A percentile compares a stretch with the other conserved stretches of the same genome.
phyloP scores from a whole-genome alignment of 2,329 filamentous ascomycete species.

The Exophiala calicioides region DNA sequence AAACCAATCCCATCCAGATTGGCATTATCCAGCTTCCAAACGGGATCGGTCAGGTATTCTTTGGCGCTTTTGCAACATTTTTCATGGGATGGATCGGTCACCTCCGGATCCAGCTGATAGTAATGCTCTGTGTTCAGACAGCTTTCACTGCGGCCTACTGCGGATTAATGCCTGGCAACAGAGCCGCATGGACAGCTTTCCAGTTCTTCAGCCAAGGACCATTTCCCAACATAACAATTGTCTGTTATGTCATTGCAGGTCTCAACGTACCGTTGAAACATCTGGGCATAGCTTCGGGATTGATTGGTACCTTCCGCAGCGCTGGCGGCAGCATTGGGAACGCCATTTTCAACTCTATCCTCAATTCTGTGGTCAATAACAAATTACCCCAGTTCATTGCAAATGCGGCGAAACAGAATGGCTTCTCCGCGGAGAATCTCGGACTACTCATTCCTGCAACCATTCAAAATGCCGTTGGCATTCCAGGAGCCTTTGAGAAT shows the following conservation, averaged over 20 bases:
- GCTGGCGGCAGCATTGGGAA: slow-evolving; percentile 30
- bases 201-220: slow-evolving; percentile 24
- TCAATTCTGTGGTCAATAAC: slow-evolving; percentile 17
- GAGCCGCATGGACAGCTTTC: slow-evolving; percentile 28
- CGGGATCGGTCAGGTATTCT: slow-evolving; percentile 12
- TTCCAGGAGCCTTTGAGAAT: slow-evolving; percentile 29
- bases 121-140: slow-evolving; percentile 27
- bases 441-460: slow-evolving; percentile 39
- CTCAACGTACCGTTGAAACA: slow-evolving; percentile 17
- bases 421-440: slow-evolving; percentile 40
- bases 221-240: slow-evolving; percentile 15
- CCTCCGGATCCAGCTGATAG: slow-evolving; percentile 19
- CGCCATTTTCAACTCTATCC: slow-evolving; percentile 32
- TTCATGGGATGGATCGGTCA: slow-evolving; percentile 18
- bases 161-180: slow-evolving; percentile 10
- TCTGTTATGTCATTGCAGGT: slow-evolving; percentile 17
- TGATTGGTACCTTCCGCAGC: slow-evolving; percentile 23
- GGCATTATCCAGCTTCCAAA: slow-evolving; percentile 41
- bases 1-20: slow-evolving; percentile 40
- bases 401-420: slow-evolving; percentile 39
- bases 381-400: slow-evolving; percentile 8
- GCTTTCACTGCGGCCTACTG: slow-evolving; percentile 28
- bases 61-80: slow-evolving; percentile 5
- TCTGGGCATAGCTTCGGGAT: slow-evolving; percentile 18
- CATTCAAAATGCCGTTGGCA: slow-evolving; percentile 32